phyloP scores from a whole-genome alignment of 2,329 filamentous ascomycete species.

The Tolypocladium sp. region DNA sequence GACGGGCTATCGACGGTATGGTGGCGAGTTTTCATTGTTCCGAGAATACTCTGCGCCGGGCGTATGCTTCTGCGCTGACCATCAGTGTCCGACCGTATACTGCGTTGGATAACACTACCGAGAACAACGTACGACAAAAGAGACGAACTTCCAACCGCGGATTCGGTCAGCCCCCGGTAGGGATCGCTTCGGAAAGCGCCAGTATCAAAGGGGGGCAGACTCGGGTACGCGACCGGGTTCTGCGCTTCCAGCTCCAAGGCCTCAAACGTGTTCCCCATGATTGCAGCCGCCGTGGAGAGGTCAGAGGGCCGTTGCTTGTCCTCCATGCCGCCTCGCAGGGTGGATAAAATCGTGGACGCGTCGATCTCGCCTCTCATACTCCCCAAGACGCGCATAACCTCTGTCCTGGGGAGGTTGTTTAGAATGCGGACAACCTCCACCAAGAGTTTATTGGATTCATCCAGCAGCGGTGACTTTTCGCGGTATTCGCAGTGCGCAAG shows the following conservation, averaged over 20 bases:
- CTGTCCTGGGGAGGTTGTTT: slow-evolving; percentile 8
- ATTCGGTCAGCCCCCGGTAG: neutral
- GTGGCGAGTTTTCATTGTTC: no score
- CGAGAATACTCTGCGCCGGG: no score
- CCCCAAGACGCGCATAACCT: slow-evolving; percentile 10
- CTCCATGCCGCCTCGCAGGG: slow-evolving; percentile 5
- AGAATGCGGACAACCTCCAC: slow-evolving; percentile 16
- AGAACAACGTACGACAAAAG: neutral
- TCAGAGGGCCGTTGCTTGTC: neutral
- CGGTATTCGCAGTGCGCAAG: slow-evolving; percentile 8
- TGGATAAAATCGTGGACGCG: slow-evolving; percentile 10
- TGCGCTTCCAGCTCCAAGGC: slow-evolving; percentile 15
- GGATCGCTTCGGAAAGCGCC: neutral
- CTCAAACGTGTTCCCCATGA: neutral
- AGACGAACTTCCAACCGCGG: neutral
- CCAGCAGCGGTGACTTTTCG: slow-evolving; percentile 6
- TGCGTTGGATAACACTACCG: no score
- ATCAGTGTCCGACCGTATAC: no score
- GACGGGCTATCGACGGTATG: no score
- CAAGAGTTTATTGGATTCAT: slow-evolving; percentile 3
- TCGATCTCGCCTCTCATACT: slow-evolving; percentile 12
- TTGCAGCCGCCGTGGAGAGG: neutral
- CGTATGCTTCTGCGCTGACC: no score
- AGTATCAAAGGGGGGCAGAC: neutral
- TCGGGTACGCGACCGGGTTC: slow-evolving; percentile 13